Base-by-base conservation (phyloP, 2,329 filamentous ascomycete genomes). In the Biscogniauxia marginata region DNA sequence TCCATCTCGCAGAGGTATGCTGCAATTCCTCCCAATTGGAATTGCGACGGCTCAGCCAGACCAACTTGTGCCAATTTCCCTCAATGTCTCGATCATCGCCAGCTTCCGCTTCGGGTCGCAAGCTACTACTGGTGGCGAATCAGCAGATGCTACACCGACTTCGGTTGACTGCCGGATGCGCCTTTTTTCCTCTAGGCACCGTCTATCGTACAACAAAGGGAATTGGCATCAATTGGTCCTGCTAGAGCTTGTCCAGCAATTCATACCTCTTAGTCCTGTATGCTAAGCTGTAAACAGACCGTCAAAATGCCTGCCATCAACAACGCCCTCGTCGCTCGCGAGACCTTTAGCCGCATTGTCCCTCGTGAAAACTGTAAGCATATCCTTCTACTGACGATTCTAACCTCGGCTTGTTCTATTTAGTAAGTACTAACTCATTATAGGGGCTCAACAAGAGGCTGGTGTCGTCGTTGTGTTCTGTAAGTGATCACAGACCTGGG, bases 401-500 rank as follows among this genome's bases (percentile, higher is more conserved):
- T 16, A 23, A 16, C 18, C 22, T 22, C 19, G 9, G 24, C 21
- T 9, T 18, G 7, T 46, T 11, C 18, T 46, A 18, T 18, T 22
- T 19, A 21, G 8, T 45, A n/a, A 21, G 20, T 53, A 49, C 65
- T 67, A 60, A 67, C 52, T 39, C 19, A 20, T 23, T 53, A 21
- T 34, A 68, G 66, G 61, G 64, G 65, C 65, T 49, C 58, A 65
- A 57, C 57, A 69, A 56, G 69, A 71, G 59, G 65, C 69, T 49
- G 70, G 70, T 66, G 69, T 71, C 58, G 55, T 71, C 47, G 70
- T 71, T 39, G 70, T 71, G 46, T 71, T 71, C 59, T 65, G 66
- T 62, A 54, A 59, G 60, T 61, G 19, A 20, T 7, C 16, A 3
- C 30, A 39, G 30, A 11, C 30, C 13, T 16, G n/a, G 30, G n/a